Evolutionary conservation across 1,284 basidiomycete genomes (phyloP), one percentile per base, ranked within the genome.

Genomic region (Vanrija pseudolonga): DNA sequence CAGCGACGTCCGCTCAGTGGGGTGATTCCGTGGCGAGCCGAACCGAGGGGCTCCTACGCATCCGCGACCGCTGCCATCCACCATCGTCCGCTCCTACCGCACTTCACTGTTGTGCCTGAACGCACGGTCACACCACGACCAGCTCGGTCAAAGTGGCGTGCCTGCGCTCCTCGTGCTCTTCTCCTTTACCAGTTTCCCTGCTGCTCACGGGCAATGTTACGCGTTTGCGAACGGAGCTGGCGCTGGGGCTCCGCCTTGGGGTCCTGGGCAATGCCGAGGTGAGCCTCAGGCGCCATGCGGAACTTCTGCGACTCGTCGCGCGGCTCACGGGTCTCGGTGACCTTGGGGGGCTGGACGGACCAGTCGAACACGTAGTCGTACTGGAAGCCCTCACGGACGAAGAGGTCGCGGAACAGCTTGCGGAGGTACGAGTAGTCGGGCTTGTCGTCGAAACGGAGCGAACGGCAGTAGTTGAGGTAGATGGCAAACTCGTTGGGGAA

Each of bases 351-450:
- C 78, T 93, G 90, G 52, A 97, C 90, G 64, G 88, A 91, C 93
- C 93, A 97, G 77, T 97, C 94, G 68, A 97, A 97, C 71, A 96
- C 89, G 70, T 97, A 97, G 76, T 97, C 93, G 76, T 97, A 97
- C 79, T 95, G 91, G 81, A 90, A 95, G 51, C 93, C 93, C 75
- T 97, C 93, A 50, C 94, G 88, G 54, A 96, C 90, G 65, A 97
- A 97, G 56, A 97, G 84, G 77, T 97, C 93, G 49, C 93, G 87
- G 90, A 97, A 97, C 60, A 97, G 84, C 80, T 97, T 97, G 80
- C 94, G 89, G 11, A 97, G 84, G 81, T 97, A 97, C 6, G 90
- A 94, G 78, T 97, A 97, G 78, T 97, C 94, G 20, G 92, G 92
- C 81, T 94, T 97, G 83, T 97, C 94, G 72, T 97, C 93, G 77